phyloP scores from a whole-genome alignment of 2,329 filamentous ascomycete species.

The Scytalidium sp. region DNA sequence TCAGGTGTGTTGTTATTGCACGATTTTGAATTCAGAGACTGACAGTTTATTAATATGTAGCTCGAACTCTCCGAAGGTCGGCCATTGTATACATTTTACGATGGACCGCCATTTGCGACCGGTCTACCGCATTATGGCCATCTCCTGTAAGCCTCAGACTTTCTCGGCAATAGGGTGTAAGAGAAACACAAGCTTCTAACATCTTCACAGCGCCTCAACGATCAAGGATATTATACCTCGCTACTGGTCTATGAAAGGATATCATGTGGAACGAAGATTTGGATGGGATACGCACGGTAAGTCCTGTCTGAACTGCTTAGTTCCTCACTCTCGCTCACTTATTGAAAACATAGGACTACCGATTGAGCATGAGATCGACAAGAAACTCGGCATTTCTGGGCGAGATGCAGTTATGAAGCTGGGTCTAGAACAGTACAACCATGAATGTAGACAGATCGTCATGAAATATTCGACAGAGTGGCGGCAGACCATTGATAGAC shows the following conservation, averaged over 20 bases:
- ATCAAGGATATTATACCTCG: constrained; percentile 97
- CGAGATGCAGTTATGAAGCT: constrained; percentile 83
- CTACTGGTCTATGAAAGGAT: constrained; percentile 97
- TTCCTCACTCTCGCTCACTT: background rate
- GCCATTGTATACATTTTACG: constrained; percentile 91
- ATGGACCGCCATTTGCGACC: constrained; percentile 78
- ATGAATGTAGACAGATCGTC: constrained; percentile 86
- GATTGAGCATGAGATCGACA: constrained; percentile 97
- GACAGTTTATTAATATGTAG: constrained; percentile 30
- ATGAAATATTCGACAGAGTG: constrained; percentile 88
- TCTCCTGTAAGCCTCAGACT: constrained; percentile 43
- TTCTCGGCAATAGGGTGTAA: no score
- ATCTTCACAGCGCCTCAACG: constrained; percentile 60
- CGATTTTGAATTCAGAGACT: background rate
- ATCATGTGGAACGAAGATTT: constrained; percentile 86
- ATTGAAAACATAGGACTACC: constrained; percentile 60
- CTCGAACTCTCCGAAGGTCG: constrained; percentile 78
- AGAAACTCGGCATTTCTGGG: constrained; percentile 85
- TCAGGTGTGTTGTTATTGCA: background rate
- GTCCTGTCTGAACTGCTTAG: background rate
- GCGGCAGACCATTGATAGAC: constrained; percentile 80
- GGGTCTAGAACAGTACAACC: constrained; percentile 87
- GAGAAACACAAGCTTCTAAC: constrained; percentile 60
- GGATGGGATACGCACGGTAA: constrained; percentile 87
- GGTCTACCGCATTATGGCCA: constrained; percentile 65